A percentile compares a stretch with the other conserved stretches of the same genome.
Evolutionary conservation across 2,329 filamentous ascomycete species (phyloP).

Genomic region (Gaeumannomyces tritici): DNA sequence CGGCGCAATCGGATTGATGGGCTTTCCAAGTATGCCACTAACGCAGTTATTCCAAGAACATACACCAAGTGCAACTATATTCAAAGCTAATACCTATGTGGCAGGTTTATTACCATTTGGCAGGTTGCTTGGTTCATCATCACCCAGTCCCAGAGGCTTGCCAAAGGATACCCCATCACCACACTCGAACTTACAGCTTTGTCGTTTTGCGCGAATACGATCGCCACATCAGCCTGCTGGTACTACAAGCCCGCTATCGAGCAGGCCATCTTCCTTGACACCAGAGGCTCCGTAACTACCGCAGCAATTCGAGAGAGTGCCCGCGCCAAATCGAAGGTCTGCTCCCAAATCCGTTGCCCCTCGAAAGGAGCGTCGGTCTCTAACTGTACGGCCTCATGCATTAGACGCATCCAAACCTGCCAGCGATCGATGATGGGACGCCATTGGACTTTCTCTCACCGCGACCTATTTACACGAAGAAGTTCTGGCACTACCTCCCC

Average conservation of each 20-base stretch:
- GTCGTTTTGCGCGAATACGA: slow-evolving; percentile 14
- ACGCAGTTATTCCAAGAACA: too few species aligned
- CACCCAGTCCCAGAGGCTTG: slow-evolving; percentile 11
- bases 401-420: slow-evolving; percentile 14
- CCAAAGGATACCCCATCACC: slow-evolving; percentile 13
- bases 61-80: background rate
- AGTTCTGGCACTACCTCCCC: slow-evolving; percentile 14
- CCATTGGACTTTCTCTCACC: slow-evolving; percentile 21
- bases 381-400: background rate
- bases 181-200: slow-evolving; percentile 17
- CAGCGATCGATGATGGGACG: slow-evolving; percentile 16
- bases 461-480: slow-evolving; percentile 9
- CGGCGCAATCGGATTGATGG: slow-evolving; percentile 21
- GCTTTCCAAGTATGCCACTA: slow-evolving; percentile 13
- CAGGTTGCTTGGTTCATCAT: slow-evolving; percentile 16
- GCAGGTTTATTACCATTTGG: slow-evolving; percentile 13
- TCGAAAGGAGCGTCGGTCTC: too few species aligned
- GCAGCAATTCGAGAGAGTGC: slow-evolving; percentile 7
- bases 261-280: slow-evolving; percentile 4
- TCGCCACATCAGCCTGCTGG: slow-evolving; percentile 14
- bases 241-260: slow-evolving; percentile 12
- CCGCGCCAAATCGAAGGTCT: slow-evolving; percentile 3
- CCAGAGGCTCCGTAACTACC: slow-evolving; percentile 6
- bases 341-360: background rate
- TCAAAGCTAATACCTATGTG: too few species aligned